A percentile compares a stretch with the other conserved stretches of the same genome.
Evolutionary conservation across 2,329 filamentous ascomycete genomes (phyloP).

Genomic region (Claviceps digitariae): DNA sequence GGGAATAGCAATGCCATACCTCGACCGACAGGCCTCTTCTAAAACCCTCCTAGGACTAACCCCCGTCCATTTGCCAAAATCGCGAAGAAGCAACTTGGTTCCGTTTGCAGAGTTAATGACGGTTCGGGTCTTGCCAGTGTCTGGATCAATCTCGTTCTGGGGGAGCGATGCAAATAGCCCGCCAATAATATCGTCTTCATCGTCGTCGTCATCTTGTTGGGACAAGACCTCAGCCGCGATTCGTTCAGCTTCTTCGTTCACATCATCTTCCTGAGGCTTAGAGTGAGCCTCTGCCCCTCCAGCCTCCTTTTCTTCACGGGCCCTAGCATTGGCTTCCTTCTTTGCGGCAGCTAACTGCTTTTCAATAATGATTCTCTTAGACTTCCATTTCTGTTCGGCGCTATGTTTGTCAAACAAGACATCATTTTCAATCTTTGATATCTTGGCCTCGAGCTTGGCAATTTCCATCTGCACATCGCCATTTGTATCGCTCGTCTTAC

Average conservation of each 20-base stretch:
- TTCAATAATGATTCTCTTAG: conserved; percentile 44
- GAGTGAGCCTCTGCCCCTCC: conserved; percentile 21
- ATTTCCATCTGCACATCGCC: conserved; percentile 31
- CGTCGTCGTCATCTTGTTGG: conserved; percentile 41
- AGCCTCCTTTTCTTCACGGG: conserved; percentile 7
- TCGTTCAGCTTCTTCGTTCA: conserved; percentile 42
- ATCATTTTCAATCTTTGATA: conserved; percentile 65
- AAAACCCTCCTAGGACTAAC: conserved; percentile 62
- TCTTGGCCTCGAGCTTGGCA: conserved; percentile 56
- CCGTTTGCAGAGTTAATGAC: conserved; percentile 40
- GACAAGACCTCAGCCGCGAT: conserved; percentile 47
- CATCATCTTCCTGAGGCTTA: conserved; percentile 17
- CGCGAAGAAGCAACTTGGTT: conserved; percentile 49
- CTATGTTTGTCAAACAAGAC: conserved; percentile 56
- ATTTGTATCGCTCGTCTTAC: conserved; percentile 9
- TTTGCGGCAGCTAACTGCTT: conserved; percentile 43
- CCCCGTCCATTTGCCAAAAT: conserved; percentile 76
- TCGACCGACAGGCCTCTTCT: conserved; percentile 77
- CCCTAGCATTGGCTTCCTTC: conserved; percentile 18
- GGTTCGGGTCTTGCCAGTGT: conserved; percentile 43
- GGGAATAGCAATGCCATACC: conserved; percentile 27
- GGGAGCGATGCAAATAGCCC: conserved; percentile 47
- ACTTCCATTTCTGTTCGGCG: conserved; percentile 54
- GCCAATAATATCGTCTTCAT: conserved; percentile 37
- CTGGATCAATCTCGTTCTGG: conserved; percentile 43